Evolutionary conservation across 257 asterid species (phyloP), one percentile per base, ranked within the genome.

Genomic region (Solanum arcanum): DNA sequence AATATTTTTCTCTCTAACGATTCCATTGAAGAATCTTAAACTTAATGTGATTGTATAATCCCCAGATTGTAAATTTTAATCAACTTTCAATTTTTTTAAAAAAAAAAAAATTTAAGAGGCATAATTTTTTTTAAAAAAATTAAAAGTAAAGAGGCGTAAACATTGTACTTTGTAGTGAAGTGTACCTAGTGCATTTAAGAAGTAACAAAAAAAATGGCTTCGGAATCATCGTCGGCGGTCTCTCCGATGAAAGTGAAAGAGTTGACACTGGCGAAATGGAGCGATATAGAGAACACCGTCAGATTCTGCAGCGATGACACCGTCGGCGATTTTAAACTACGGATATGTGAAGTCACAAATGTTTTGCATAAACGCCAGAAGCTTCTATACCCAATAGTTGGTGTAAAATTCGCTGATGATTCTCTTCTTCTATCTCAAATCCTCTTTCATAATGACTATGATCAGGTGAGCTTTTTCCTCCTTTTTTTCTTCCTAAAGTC

Each of bases 291-390:
- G 91, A 91, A 94, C 91, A 95, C 96, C 7, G 94, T 97, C 10
- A 92, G 98, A 85, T 98, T 97, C 25, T 93, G 96, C 88, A 98
- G 99, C 73, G 98, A 94, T 88, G 98, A 95, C 87, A 93, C 98
- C 2, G 96, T 95, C 23, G 95, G 95, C 41, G 98, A 97, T 90
- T 94, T 97, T 42, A 97, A 97, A 92, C 93, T 97, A 27, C 94
- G 98, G 18, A 95, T 95, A 86, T 93, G 96, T 87, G 98, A 94
- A 93, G 94, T 60, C 62, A 97, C 98, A 12, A 93, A 90, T 46
- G 98, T 97, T 87, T 92, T 97, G 76, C 98, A 98, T 83, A 94
- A 95, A 87, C 92, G 99, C 69, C 99, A 97, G 88, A 97, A 94
- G 90, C 99, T 97, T 90, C 94, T 95, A 59, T 97, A 95, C 90